Percentiles rank a stretch among this genome's conserved stretches.
Conservation (phyloP, 2,329 filamentous ascomycete species). For the Aspergillus brasiliensis region DNA sequence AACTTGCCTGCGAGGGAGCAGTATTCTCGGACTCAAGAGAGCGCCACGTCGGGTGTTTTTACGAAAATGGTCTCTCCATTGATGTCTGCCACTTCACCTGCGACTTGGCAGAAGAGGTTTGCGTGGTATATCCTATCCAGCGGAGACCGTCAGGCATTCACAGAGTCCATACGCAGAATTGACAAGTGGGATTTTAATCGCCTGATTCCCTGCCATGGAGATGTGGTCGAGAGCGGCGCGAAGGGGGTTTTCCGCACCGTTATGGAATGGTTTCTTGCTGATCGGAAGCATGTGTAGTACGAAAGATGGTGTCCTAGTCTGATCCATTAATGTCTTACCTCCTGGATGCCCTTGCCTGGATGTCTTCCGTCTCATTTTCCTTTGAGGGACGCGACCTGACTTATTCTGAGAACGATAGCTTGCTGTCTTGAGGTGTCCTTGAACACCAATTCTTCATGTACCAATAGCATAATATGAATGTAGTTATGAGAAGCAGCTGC, state of each 20-base stretch:
- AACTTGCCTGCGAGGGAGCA: slow-evolving; percentile 88
- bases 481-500: neutral
- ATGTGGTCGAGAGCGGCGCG: slow-evolving; percentile 73
- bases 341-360: neutral
- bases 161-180: slow-evolving; percentile 69
- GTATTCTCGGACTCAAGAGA: slow-evolving; percentile 63
- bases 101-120: slow-evolving; percentile 77
- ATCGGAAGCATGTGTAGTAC: slow-evolving; percentile 28
- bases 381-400: neutral
- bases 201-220: slow-evolving; percentile 90
- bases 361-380: neutral
- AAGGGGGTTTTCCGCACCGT: slow-evolving; percentile 77
- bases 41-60: slow-evolving; percentile 58
- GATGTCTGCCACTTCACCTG: slow-evolving; percentile 59
- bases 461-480: neutral
- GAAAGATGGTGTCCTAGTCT: too few relatives aligned
- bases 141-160: slow-evolving; percentile 68
- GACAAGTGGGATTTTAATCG: slow-evolving; percentile 80
- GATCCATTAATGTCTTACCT: neutral
- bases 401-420: neutral
- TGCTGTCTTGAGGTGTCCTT: neutral
- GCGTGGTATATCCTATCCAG: slow-evolving; percentile 73
- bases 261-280: slow-evolving; percentile 76
- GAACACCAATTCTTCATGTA: neutral
- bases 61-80: slow-evolving; percentile 61